Evolutionary conservation across 352 stramenopile genomes (phyloP), one percentile per base, ranked within the genome.

Genomic region (Phytophthora hibernalis): DNA sequence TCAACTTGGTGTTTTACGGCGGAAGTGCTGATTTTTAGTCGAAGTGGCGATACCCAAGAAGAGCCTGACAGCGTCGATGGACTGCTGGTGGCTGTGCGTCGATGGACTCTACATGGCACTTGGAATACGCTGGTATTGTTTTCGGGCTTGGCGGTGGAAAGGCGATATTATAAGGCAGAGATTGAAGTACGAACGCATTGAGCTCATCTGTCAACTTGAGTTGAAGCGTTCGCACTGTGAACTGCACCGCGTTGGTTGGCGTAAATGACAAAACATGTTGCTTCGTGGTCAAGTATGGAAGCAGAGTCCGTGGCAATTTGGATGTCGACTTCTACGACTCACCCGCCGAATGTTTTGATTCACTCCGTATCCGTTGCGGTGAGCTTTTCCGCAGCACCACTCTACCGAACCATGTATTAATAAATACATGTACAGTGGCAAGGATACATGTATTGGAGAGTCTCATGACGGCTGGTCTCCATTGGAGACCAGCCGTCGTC

Each of bases 401-500:
- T n/a, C n/a, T n/a, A n/a, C n/a, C n/a, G n/a, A n/a, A n/a, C n/a
- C n/a, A n/a, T n/a, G n/a, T 30, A 18, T 42, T 24, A 35, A 28
- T 18, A 28, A 37, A 38, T 37, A 49, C 15, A 56, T 22, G 53
- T 28, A 16, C n/a, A 33, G 28, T 33, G 28, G 28, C 28, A 33
- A 2, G 28, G 28, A 12, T 68, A 68, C n/a, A n/a, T n/a, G n/a
- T n/a, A n/a, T n/a, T n/a, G n/a, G n/a, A n/a, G n/a, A n/a, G n/a
- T n/a, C n/a, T n/a, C n/a, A n/a, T n/a, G n/a, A n/a, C n/a, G n/a
- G n/a, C n/a, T n/a, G n/a, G n/a, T n/a, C n/a, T n/a, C n/a, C n/a
- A n/a, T 42, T 57, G 35, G 61, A 65, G 54, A 65, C 62, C 37
- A 24, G 10, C 26, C 11, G 38, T 70, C n/a, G n/a, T n/a, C n/a